These are phyloP conservation scores for Fusarium anguioides DNA, from an alignment of 2,329 filamentous ascomycete species.

Conservation along the genomic window DNA sequence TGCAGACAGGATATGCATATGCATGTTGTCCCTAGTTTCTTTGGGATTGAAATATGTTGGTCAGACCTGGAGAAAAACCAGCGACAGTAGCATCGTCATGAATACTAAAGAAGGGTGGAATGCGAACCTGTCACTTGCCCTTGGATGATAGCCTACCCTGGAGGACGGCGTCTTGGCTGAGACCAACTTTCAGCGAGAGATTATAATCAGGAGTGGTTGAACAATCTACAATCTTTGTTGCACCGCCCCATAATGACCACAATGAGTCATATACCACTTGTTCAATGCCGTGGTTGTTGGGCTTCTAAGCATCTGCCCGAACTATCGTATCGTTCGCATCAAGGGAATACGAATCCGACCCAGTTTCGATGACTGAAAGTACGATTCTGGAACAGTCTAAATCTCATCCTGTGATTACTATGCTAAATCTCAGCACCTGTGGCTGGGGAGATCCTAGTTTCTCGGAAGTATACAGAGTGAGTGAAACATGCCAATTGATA, in stretches of 20 bases:
- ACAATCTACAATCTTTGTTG: neutral
- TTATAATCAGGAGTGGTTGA: neutral
- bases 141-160: neutral
- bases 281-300: neutral
- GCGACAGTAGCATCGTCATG: no score
- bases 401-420: neutral
- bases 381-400: conserved; percentile 13
- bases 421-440: neutral
- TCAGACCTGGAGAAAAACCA: no score
- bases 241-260: neutral
- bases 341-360: conserved; percentile 10
- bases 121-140: neutral
- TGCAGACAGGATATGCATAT: no score
- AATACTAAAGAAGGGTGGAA: no score
- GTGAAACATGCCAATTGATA: neutral
- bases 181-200: no score
- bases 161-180: neutral
- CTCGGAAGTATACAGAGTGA: neutral
- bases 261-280: neutral
- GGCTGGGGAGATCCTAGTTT: neutral
- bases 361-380: neutral
- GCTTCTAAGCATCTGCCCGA: neutral
- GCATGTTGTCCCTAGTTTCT: no score
- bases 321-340: neutral
- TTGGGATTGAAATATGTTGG: no score